Base-by-base conservation (phyloP, 2,329 filamentous ascomycete genomes). In the Aureobasidium pullulans region DNA sequence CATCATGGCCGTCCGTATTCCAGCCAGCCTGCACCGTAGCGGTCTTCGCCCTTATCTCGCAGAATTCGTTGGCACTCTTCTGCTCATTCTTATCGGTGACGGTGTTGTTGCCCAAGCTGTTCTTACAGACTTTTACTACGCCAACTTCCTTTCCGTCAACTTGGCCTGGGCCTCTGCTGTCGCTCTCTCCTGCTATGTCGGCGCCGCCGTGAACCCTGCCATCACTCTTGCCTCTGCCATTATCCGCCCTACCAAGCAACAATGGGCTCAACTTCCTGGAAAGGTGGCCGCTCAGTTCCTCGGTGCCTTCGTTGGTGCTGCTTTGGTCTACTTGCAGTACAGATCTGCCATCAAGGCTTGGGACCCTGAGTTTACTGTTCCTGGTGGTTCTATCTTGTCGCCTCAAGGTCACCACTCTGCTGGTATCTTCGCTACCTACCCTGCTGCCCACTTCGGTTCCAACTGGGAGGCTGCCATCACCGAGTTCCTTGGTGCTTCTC, bases 391-490 rank as follows among this genome's bases (percentile, higher is more conserved):
- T 28, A 60, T 60, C 15, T 19, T 60, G 11, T 16, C 10, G n/a
- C 48, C 57, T 3, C 29, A 53, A 9, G 57, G 57, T n/a, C 57
- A 60, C 9, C 42, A 47, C 32, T 53, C 47, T 23, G 57, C 57
- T 10, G 57, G 57, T 16, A 60, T 60, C 23, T 60, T 60, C 34
- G 48, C 57, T 9, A 60, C 57, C 4, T 60, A 60, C 16, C 57
- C 57, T 3, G 39, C 57, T 23, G n/a, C 31, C 2, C 37, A 52
- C 16, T 31, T 60, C 7, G 32, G 11, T 4, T 31, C 5, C 9
- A 60, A 60, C n/a, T 60, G 57, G 57, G 57, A 60, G 28, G 39
- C 57, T 46, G 57, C 57, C 6, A 23, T 60, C 1, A 37, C 39
- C 1, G 57, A 60, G 32, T 47, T 60, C 9, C 10, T 60, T 1